Base-by-base conservation (phyloP, 2,329 filamentous ascomycete genomes). In the Exophiala oligosperma region DNA sequence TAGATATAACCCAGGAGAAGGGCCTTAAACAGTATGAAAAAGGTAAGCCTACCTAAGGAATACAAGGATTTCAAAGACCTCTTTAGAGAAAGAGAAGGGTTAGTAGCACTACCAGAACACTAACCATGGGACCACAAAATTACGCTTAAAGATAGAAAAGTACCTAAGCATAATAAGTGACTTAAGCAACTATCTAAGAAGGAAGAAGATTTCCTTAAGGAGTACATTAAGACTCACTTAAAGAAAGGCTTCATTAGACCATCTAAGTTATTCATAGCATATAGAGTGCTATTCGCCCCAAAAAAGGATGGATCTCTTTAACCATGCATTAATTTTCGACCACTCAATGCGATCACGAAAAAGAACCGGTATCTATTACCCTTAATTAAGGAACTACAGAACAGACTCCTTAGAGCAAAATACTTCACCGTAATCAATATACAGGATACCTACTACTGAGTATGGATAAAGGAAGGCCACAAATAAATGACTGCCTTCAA, bases 401-500 rank as follows among this genome's bases (percentile, higher is more conserved):
- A 46, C 24, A 17, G 43, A 46, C 23, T 46, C 14, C 35, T 37
- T 37, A 37, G 14, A 37, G 7, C 14, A 37, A 37, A 37, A 37
- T 37, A 37, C 35, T 37, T 37, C 14, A 37, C 35, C 14, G 14
- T 14, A 8, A 37, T 37, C 35, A 14, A 37, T 37, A 14, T 37
- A 37, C 35, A 37, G 35, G 14, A 21, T 11, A 17, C 17, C 17
- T 17, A 17, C 17, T 17, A 17, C 17, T 17, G 17, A 17, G 17
- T 17, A 17, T 17, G 52, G 11, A 59, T 65, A 26, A 59, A 57
- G 23, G 41, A 63, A 46, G 59, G 59, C 7, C 58, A 66, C 37
- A 53, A 64, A 53, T 64, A 60, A 61, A 66, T 65, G 35, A 65
- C 50, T 24, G 59, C 52, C 3, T 64, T 62, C 46, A 53, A 48